Evolutionary conservation across 2,329 filamentous ascomycete species (phyloP).

Genomic region (Tolypocladium endophyticum): DNA sequence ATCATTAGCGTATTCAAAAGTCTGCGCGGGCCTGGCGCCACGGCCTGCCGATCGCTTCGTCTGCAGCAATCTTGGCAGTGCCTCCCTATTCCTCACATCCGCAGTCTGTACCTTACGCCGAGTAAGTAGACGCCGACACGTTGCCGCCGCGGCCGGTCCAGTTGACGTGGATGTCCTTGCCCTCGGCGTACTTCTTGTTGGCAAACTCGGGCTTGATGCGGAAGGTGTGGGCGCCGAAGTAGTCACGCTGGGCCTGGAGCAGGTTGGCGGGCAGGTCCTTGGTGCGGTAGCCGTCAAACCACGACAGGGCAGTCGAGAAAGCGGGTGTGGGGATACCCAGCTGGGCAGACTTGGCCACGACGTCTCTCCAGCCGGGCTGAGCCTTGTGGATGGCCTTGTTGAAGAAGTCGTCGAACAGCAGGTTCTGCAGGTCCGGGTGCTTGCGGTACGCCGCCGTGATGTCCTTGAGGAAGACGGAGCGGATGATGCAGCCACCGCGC

Average conservation of each 20-base stretch:
- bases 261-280: slow-evolving; percentile 97
- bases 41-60: neutral
- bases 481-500: slow-evolving; percentile 99
- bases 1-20: slow-evolving; percentile 1
- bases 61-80: neutral
- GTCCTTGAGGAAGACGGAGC: slow-evolving; percentile 99
- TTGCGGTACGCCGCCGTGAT: slow-evolving; percentile 95
- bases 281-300: slow-evolving; percentile 98
- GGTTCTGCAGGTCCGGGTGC: slow-evolving; percentile 91
- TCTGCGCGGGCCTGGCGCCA: neutral
- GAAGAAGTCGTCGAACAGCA: slow-evolving; percentile 99
- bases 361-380: slow-evolving; percentile 83
- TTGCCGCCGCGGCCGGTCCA: slow-evolving; percentile 98
- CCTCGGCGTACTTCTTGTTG: slow-evolving; percentile 69
- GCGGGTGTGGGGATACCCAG: slow-evolving; percentile 93
- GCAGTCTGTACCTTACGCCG: slow-evolving; percentile 56
- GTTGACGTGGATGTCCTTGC: slow-evolving; percentile 95
- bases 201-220: slow-evolving; percentile 72
- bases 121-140: slow-evolving; percentile 94
- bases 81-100: neutral
- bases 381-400: slow-evolving; percentile 97
- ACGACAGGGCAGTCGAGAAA: slow-evolving; percentile 93
- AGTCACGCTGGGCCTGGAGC: slow-evolving; percentile 97
- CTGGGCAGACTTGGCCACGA: slow-evolving; percentile 82
- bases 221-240: slow-evolving; percentile 96